phyloP scores from a whole-genome alignment of 352 stramenopile species.

The Pythium dissimile region DNA sequence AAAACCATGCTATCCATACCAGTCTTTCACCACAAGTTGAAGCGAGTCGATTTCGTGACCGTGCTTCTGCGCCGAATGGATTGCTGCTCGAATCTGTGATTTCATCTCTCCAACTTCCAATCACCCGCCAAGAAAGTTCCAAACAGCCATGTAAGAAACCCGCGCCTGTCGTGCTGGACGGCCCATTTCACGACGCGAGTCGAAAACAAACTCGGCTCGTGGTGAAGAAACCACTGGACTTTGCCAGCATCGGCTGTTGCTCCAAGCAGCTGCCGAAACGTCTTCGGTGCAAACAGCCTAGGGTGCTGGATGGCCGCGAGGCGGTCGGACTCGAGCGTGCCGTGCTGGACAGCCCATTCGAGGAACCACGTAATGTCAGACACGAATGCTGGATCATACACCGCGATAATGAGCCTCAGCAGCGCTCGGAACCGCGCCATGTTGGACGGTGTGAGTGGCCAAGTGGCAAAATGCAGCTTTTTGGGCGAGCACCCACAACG shows the following conservation, averaged over 20 bases:
- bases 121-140: neutral
- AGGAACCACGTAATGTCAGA: neutral
- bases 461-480: too few species aligned
- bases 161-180: neutral
- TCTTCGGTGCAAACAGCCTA: neutral
- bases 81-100: neutral
- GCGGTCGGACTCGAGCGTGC: neutral
- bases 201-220: neutral
- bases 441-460: neutral
- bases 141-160: neutral
- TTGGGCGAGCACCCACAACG: too few species aligned
- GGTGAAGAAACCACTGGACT: neutral
- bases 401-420: neutral
- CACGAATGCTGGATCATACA: neutral
- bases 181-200: neutral
- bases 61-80: neutral
- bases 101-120: neutral
- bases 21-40: too few species aligned
- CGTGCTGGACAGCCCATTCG: neutral
- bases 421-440: neutral
- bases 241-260: neutral
- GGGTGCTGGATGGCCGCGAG: neutral
- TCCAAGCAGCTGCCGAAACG: neutral
- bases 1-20: too few species aligned
- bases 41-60: too few species aligned